Evolutionary conservation across 352 stramenopile genomes (phyloP).

Genomic region (Elongisporangium prolatum): DNA sequence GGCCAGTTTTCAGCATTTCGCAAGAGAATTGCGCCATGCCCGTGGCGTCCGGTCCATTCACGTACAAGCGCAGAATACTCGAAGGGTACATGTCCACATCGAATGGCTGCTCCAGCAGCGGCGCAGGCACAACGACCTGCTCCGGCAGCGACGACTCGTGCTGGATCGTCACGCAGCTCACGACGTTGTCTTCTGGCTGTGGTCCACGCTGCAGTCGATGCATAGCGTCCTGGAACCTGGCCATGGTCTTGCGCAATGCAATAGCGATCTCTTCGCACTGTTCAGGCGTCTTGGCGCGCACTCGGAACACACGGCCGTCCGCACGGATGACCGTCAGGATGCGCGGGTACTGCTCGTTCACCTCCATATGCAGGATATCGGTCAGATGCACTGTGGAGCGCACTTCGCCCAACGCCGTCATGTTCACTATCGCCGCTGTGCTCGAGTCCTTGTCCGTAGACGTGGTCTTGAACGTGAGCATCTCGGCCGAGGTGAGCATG

Average conservation of each 20-base stretch:
- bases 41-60: slow-evolving; percentile 54
- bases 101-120: slow-evolving; percentile 37
- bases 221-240: slow-evolving; percentile 67
- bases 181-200: slow-evolving; percentile 58
- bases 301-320: slow-evolving; percentile 65
- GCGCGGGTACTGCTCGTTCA: slow-evolving; percentile 62
- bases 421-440: slow-evolving; percentile 14
- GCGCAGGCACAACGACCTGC: slow-evolving; percentile 43
- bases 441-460: slow-evolving; percentile 5
- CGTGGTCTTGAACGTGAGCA: slow-evolving; percentile 71
- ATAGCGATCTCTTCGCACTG: slow-evolving; percentile 58
- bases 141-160: slow-evolving; percentile 65
- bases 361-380: slow-evolving; percentile 74
- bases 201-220: slow-evolving; percentile 62
- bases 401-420: slow-evolving; percentile 54
- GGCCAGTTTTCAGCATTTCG: slow-evolving; percentile 34
- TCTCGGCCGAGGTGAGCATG: slow-evolving; percentile 70
- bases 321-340: slow-evolving; percentile 74
- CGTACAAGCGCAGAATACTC: slow-evolving; percentile 66
- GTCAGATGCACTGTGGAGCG: slow-evolving; percentile 67
- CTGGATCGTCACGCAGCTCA: slow-evolving; percentile 72
- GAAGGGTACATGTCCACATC: slow-evolving; percentile 70
- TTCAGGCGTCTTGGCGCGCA: slow-evolving; percentile 57
- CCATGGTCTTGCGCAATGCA: slow-evolving; percentile 47
- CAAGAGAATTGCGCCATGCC: slow-evolving; percentile 51